phyloP scores from a whole-genome alignment of 192 early-diverging fungal genomes.

The Spizellomyces sp. region DNA sequence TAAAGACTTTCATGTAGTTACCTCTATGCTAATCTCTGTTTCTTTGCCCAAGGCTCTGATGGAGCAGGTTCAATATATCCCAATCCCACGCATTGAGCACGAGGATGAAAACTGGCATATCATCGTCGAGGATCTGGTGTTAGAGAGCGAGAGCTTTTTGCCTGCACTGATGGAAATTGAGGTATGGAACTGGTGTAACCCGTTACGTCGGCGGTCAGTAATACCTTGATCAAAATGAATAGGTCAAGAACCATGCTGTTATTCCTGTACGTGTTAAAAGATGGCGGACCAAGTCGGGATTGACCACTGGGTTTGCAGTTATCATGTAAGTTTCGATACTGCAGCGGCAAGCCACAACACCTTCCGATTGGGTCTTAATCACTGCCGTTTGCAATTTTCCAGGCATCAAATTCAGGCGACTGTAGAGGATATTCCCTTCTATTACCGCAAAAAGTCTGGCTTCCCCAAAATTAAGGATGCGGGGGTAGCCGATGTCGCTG shows the following conservation, averaged over 20 bases:
- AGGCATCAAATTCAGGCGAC: constrained; percentile 53
- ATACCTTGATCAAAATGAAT: too few species aligned
- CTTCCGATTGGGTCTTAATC: too few species aligned
- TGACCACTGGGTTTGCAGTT: background rate
- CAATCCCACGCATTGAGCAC: constrained; percentile 50
- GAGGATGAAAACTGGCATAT: constrained; percentile 36
- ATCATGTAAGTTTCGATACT: background rate
- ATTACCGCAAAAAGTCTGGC: constrained; percentile 58
- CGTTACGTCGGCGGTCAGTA: too few species aligned
- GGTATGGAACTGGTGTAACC: constrained; percentile 1
- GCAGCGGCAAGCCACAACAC: too few species aligned
- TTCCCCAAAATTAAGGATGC: constrained; percentile 50
- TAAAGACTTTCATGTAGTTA: background rate
- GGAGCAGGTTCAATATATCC: constrained; percentile 46
- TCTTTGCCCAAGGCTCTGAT: constrained; percentile 30
- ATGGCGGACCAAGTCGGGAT: background rate
- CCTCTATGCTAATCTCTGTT: background rate
- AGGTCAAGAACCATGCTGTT: too few species aligned
- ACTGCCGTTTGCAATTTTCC: too few species aligned
- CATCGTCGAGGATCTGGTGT: constrained; percentile 41
- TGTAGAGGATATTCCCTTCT: constrained; percentile 61
- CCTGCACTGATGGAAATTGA: constrained; percentile 42
- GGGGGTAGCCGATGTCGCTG: constrained; percentile 51
- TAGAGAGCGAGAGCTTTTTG: constrained; percentile 44
- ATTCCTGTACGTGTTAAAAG: too few species aligned